Base-by-base conservation (phyloP, 768 basidiomycete genomes). In the Mycena floridula region DNA sequence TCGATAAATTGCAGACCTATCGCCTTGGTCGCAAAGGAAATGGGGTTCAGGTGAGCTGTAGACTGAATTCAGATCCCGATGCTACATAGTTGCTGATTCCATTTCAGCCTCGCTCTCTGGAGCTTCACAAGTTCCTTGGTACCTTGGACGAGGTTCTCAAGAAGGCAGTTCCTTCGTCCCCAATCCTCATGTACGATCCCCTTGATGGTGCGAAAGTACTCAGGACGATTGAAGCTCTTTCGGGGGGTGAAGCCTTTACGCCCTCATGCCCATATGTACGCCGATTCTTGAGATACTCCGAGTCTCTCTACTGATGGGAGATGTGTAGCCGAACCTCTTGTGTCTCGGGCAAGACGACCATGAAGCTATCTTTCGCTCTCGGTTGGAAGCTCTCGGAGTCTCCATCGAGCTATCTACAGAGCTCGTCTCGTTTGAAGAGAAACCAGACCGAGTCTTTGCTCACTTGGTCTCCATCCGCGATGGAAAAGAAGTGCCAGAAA, bases 381-480 rank as follows among this genome's bases (percentile, higher is more conserved):
- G 58, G 61, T 21, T 54, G 7, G 42, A 46, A 15, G 53, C 51
- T 35, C 54, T 38, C 22, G 60, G 54, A 22, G 50, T 50, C 21
- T 20, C 54, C 3, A 61, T 76, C 5, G 71, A 72, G 43, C 44
- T 61, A 0, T 60, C 53, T 1, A 61, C 62, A 7, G 68, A 68
- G 44, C 50, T 72, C 9, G 39, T 49, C 7, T 50, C 43, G 3
- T 53, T 73, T 25, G 60, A 63, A 45, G 69, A 72, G 45, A 35
- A 50, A 20, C 37, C 47, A 0, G 63, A 66, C 39, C 44, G 50
- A 21, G 66, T 72, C 8, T 48, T 49, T 1, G 63, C 58, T 1
- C 53, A 51, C 16, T 21, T 70, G 9, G 49, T 48, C 5, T 62
- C 55, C 32, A 39, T 27, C 5, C 37, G 35, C 13, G 50, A 59